Evolutionary conservation across 2,329 filamentous ascomycete genomes (phyloP), one percentile per base, ranked within the genome.

Genomic region (Aschersonia sp.): DNA sequence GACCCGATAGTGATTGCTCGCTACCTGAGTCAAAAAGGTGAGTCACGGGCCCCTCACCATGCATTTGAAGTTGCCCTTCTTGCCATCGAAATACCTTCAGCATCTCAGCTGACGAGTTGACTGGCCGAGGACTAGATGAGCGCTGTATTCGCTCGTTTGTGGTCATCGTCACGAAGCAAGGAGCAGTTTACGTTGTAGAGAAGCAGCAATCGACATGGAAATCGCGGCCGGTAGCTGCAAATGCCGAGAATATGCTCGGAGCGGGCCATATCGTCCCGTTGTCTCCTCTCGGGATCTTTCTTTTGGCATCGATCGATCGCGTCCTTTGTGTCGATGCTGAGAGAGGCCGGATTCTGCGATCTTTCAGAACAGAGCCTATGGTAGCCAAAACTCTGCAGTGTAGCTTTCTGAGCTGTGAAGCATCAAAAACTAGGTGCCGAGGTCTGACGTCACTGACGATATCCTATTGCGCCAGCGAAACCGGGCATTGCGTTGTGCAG

Each of bases 391-490:
- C 80, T 0, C 67, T 88, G 12, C 73, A 77, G 45, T 77, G 76
- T 46, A 72, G 82, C 48, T 76, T 79, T 55, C 73, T 75, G 1
- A 51, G 51, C 31, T 56, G 56, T 35, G 51, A 56, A 30, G 43
- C 71, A 66, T 49, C 69, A 70, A 45, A 67, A 65, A 51, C 77
- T 73, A 75, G 73, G 10, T 72, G 71, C 1, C 64, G 72, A 1
- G 76, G 79, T 0, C 63, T 89, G 1, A 70, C 71, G 31, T 80
- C 74, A 10, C 67, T 88, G n/a, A 80, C 76, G 0, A 62, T 88
- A 29, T 76, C 74, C 9, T 87, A 86, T 57, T 71, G 72, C 3
- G 74, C 76, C 50, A 65, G 69, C 4, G 75, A 78, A 28, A 77
- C 75, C 0, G 73, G 76, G 9, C 74, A 82, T 45, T 78, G 82